Evolutionary conservation across 768 basidiomycete species (phyloP), one percentile per base, ranked within the genome.

Genomic region (Omphalotus guepiniiformis): DNA sequence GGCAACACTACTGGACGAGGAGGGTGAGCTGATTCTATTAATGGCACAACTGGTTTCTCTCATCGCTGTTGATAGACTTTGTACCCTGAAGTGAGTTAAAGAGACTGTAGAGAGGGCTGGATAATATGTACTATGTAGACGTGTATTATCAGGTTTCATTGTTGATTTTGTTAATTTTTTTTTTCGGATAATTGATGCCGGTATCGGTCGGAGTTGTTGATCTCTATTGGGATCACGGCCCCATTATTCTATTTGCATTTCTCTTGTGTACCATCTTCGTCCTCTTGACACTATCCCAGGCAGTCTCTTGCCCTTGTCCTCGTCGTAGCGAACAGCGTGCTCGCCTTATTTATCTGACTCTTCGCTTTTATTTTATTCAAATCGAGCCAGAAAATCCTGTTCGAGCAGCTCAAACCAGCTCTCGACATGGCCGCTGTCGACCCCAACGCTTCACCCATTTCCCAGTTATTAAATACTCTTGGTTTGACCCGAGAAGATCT

Each of bases 401-500:
- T 48, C 15, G 4, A 26, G 47, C 42, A 39, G 27, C 41, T 49
- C 23, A 23, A 28, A 27, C 18, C 40, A 25, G 22, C 25, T 18
- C 42, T 30, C 12, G 55, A 50, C 38, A 77, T 76, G 74, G 58
- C 65, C 29, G 64, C 47, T 29, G 42, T 9, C n/a, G 51, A 71
- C 52, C 65, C 58, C 42, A 65, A 71, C 52, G 62, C 62, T 42
- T 89, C 87, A 6, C 88, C 88, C 28, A 87, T 88, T 23, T 84
- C 84, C 26, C 79, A 82, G 55, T 76, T 90, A 19, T 68, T 90
- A 28, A 71, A 78, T 56, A 79, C 80, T 15, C 73, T 90, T 34
- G 86, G 87, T 42, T 74, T 90, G 59, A 88, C 88, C 54, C 78
- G 85, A 63, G 81, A 86, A 58, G 88, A 89, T 66, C 70, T 90